Conservation (phyloP, 2,329 filamentous ascomycete species). For the Monosporascus sp. region DNA sequence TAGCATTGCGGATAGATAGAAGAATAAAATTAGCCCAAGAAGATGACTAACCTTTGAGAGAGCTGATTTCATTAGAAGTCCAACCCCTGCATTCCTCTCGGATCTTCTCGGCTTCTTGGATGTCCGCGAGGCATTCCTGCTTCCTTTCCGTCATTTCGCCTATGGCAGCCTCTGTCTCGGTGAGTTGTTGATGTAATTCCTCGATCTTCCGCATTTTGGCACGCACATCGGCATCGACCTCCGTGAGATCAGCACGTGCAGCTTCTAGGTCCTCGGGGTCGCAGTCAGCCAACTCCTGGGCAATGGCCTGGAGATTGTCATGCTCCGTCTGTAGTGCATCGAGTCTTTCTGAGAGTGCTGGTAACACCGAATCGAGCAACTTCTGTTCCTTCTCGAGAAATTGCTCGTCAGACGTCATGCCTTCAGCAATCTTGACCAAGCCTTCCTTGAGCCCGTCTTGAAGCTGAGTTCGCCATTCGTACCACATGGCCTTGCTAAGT, state of each 20-base stretch:
- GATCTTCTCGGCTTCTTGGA: constrained; percentile 74
- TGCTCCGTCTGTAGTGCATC: constrained; percentile 58
- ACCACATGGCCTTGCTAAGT: constrained; percentile 94
- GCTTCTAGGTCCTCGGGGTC: constrained; percentile 73
- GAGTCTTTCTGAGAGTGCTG: constrained; percentile 55
- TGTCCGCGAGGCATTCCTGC: constrained; percentile 64
- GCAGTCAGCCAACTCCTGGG: constrained; percentile 69
- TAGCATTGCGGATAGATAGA: constrained; percentile 21
- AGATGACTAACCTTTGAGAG: constrained; percentile 61
- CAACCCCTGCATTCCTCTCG: constrained; percentile 87
- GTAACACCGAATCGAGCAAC: constrained; percentile 62
- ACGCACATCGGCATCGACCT: constrained; percentile 62
- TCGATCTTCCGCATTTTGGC: constrained; percentile 63
- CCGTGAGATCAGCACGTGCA: constrained; percentile 62
- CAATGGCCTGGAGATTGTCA: constrained; percentile 63
- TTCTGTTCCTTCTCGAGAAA: constrained; percentile 62
- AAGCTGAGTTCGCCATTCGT: constrained; percentile 92
- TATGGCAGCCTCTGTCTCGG: constrained; percentile 61
- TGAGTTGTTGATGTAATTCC: constrained; percentile 59
- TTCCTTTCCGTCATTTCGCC: constrained; percentile 61
- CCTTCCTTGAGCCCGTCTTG: constrained; percentile 76
- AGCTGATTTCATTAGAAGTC: constrained; percentile 73
- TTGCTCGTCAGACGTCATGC: constrained; percentile 69
- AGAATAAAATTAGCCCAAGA: not conserved
- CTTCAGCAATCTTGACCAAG: constrained; percentile 67